These are phyloP conservation scores for Cardamine resedifolia DNA, from an alignment of 345 rosid species.

Conservation along the genomic window DNA sequence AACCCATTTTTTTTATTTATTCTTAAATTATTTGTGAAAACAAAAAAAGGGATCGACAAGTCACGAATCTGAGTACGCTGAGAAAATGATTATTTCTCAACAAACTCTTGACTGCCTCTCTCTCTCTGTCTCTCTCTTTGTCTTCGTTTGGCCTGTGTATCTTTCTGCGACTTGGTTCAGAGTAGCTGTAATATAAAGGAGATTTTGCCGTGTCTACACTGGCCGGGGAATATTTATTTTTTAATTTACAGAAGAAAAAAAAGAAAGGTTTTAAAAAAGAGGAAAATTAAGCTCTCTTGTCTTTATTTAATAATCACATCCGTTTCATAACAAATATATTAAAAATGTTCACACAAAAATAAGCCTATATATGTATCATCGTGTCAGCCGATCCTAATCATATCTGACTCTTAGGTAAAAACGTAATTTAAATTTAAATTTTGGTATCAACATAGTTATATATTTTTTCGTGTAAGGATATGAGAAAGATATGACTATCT, in stretches of 20 bases:
- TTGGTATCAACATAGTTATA: neutral
- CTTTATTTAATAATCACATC: neutral
- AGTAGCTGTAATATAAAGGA: constrained; percentile 29
- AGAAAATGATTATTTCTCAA: neutral
- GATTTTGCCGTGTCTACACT: constrained; percentile 12
- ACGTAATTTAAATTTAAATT: neutral
- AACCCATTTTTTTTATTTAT: constrained; percentile 24
- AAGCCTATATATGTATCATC: neutral
- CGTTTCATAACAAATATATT: neutral
- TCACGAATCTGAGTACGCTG: neutral
- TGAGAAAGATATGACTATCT: no score
- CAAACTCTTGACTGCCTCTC: neutral
- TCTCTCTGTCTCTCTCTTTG: constrained; percentile 1
- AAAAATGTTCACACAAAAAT: neutral
- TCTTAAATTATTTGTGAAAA: neutral
- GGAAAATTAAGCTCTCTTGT: neutral
- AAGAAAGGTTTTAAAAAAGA: neutral
- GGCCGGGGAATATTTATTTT: neutral
- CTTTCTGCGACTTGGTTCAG: constrained; percentile 9
- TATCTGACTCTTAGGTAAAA: neutral
- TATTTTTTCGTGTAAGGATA: neutral
- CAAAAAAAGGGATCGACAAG: neutral
- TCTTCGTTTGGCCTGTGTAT: neutral
- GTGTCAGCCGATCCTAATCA: neutral
- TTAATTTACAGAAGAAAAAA: neutral